Evolutionary conservation across 345 rosid genomes (phyloP).

Genomic region (Fremontodendron californicum): DNA sequence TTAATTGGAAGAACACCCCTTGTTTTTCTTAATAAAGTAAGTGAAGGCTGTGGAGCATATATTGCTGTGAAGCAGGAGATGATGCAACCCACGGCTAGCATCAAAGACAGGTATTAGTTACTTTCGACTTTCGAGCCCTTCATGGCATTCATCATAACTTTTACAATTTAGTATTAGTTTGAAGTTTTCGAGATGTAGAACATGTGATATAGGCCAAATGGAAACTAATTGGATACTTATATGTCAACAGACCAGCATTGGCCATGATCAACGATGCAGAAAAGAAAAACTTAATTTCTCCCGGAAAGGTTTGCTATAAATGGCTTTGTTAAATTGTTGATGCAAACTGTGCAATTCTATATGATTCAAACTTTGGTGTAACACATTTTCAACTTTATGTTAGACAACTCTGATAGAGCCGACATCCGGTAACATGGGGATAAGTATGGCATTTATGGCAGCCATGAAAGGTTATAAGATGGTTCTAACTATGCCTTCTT

Average conservation of each 20-base stretch:
- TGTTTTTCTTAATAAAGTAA: constrained; percentile 76
- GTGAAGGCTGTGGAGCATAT: constrained; percentile 89
- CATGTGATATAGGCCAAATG: not conserved
- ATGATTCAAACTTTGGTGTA: not conserved
- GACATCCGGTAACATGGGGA: constrained; percentile 97
- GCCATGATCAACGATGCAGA: constrained; percentile 87
- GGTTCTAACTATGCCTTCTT: constrained; percentile 94
- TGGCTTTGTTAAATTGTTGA: not conserved
- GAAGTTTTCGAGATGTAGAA: not conserved
- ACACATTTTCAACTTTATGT: not conserved
- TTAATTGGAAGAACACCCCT: constrained; percentile 80
- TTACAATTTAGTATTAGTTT: not conserved
- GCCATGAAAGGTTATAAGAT: constrained; percentile 88
- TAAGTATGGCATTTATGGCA: constrained; percentile 93
- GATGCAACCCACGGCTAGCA: constrained; percentile 87
- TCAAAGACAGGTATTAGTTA: constrained; percentile 82
- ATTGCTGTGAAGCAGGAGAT: constrained; percentile 90
- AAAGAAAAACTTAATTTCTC: constrained; percentile 60
- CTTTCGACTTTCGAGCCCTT: not conserved
- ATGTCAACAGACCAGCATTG: constrained; percentile 61
- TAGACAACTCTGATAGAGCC: constrained; percentile 94
- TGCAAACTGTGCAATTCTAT: not conserved
- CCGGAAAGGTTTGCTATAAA: constrained; percentile 61
- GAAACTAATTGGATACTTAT: constrained; percentile 14
- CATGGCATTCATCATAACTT: not conserved